A percentile compares a stretch with the other conserved stretches of the same genome.
Evolutionary conservation across 2,329 filamentous ascomycete genomes (phyloP).

Genomic region (Diaporthe amygdali): DNA sequence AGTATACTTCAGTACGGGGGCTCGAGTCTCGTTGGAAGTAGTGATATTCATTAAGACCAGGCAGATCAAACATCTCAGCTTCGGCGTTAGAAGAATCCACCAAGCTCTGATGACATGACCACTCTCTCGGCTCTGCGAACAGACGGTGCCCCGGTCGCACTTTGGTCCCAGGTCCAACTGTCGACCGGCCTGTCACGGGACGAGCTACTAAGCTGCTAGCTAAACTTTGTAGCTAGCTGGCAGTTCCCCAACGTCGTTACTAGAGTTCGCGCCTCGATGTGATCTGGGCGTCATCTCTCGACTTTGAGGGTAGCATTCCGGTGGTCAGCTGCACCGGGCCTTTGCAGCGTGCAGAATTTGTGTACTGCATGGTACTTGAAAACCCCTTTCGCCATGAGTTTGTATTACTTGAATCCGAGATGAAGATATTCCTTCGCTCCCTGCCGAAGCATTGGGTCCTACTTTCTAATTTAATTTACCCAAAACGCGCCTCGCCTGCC

Average conservation of each 20-base stretch:
- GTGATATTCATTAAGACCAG: conserved; percentile 17
- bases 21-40: not conserved
- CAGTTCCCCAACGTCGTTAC: not conserved
- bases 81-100: not conserved
- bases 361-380: not conserved
- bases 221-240: not conserved
- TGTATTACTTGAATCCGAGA: not conserved
- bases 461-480: conserved; percentile 13
- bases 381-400: not conserved
- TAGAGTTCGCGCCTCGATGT: not conserved
- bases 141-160: not conserved
- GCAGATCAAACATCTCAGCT: not conserved
- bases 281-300: not conserved
- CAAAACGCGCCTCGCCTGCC: conserved; percentile 22
- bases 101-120: not conserved
- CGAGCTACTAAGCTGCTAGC: not conserved
- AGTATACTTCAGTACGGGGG: conserved; percentile 2
- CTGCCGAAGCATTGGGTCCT: conserved; percentile 8
- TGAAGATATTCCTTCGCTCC: conserved; percentile 8
- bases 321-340: not conserved
- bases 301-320: not conserved
- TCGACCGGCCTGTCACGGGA: not conserved
- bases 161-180: not conserved
- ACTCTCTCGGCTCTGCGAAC: conserved; percentile 5
- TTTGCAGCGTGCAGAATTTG: not conserved